Conservation (phyloP, 176 grass and related monocot species). For the Musa acuminata region DNA sequence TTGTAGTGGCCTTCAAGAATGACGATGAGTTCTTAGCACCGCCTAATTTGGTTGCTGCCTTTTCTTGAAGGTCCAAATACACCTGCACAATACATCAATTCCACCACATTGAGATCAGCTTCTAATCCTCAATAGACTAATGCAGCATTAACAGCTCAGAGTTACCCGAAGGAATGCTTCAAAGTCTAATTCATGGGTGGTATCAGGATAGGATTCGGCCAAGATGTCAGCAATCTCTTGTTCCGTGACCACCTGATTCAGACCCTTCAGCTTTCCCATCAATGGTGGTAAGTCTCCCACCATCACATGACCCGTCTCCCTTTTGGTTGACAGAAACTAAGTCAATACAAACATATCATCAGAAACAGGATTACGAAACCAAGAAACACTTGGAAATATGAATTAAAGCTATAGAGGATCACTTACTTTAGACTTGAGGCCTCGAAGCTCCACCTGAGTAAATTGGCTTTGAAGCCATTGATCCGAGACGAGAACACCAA, state of each 20-base stretch:
- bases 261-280: slow-evolving; percentile 75
- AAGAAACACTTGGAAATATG: background rate
- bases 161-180: slow-evolving; percentile 76
- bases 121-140: background rate
- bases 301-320: slow-evolving; percentile 52
- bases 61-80: slow-evolving; percentile 69
- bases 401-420: background rate
- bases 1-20: slow-evolving; percentile 81
- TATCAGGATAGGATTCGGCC: slow-evolving; percentile 56
- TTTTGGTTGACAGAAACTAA: slow-evolving; percentile 56
- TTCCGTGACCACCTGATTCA: slow-evolving; percentile 51
- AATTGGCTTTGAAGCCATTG: slow-evolving; percentile 92
- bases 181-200: slow-evolving; percentile 71
- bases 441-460: slow-evolving; percentile 97
- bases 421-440: slow-evolving; percentile 77
- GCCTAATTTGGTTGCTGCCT: slow-evolving; percentile 42
- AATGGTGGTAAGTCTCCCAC: slow-evolving; percentile 56
- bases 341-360: background rate
- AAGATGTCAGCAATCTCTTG: slow-evolving; percentile 60
- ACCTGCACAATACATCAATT: slow-evolving; percentile 27
- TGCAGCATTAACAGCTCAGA: background rate
- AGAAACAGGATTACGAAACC: background rate
- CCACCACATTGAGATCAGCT: background rate
- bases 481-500: slow-evolving; percentile 85
- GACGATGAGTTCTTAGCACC: slow-evolving; percentile 50